Base-by-base conservation (phyloP, 2,329 filamentous ascomycete genomes). In the Ophiostoma pallidulum region DNA sequence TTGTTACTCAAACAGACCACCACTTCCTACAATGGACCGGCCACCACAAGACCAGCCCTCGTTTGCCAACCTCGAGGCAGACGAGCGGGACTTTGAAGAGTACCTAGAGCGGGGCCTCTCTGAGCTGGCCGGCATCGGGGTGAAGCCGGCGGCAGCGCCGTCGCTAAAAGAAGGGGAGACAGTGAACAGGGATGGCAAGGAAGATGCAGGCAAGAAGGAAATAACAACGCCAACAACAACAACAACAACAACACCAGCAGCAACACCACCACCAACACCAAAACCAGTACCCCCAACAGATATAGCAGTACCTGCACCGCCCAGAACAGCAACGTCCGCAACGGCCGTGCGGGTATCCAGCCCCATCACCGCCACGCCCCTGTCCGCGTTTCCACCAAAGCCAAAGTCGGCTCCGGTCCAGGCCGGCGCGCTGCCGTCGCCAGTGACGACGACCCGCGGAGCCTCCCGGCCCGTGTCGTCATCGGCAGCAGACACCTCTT, bases 51-150 rank as follows among this genome's bases (percentile, higher is more conserved):
- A n/a, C n/a, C 43, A 36, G 18, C 33, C 7, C 8, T 19, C 19
- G 4, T 40, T 22, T 14, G 44, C 36, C 6, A n/a, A 46, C n/a
- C 18, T 18, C 19, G 33, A 22, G 7, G 36, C 19, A 26, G 40
- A 35, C 32, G 47, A 49, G 14, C 38, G 39, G 13, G 50, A 50
- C 18, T 46, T 40, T 33, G 44, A 46, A 26, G 14, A 46, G 16
- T 46, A 46, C 29, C 20, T 46, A 19, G 28, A 46, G 44, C 26
- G 44, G 14, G 44, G 40, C 13, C 19, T 46, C 14, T 13, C 6
- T 16, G 40, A 46, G 19, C 35, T 46, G 19, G 28, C 36, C 28
- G 44, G 26, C 18, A 22, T n/a, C 22, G 36, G 16, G 13, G 41
- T 14, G 4, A 13, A 38, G 4, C n/a, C 26, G 12, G 26, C 31